phyloP scores from a whole-genome alignment of 148 eudicot species.

The Cornus controversa region DNA sequence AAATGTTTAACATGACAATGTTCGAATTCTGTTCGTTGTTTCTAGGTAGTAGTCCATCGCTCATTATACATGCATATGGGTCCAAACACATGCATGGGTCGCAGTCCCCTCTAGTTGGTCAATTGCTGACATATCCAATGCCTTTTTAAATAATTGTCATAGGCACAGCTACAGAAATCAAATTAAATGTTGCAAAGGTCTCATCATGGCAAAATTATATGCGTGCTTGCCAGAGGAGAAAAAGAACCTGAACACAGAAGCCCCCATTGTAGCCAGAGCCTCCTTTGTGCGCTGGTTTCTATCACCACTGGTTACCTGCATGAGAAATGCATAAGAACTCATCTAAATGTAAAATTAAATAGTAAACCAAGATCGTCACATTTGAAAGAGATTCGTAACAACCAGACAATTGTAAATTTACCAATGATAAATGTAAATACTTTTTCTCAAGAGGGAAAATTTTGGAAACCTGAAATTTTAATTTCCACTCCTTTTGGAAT shows the following conservation, averaged over 20 bases:
- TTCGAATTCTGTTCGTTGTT: too few species aligned
- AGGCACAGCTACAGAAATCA: background rate
- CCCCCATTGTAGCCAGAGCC: slow-evolving; percentile 95
- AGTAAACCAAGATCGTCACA: background rate
- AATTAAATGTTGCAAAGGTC: background rate
- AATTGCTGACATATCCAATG: background rate
- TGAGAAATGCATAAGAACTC: slow-evolving; percentile 7
- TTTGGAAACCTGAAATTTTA: background rate
- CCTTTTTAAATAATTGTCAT: background rate
- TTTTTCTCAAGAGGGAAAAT: background rate
- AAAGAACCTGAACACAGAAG: slow-evolving; percentile 91
- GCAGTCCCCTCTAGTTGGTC: background rate
- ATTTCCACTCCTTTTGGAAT: background rate
- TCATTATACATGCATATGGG: background rate
- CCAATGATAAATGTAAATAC: background rate
- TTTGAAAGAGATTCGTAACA: background rate
- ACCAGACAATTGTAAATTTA: background rate
- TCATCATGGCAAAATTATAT: background rate
- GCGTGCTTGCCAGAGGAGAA: background rate
- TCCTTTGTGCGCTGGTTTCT: slow-evolving; percentile 85
- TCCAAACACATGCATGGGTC: background rate
- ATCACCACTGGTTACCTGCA: slow-evolving; percentile 76
- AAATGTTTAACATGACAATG: too few species aligned
- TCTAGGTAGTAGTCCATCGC: background rate
- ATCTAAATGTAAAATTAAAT: slow-evolving; percentile 3